A percentile compares a stretch with the other conserved stretches of the same genome.
These are phyloP conservation scores for Colletotrichum lupini DNA, from an alignment of 2,329 filamentous ascomycete species.

Conservation along the genomic window DNA sequence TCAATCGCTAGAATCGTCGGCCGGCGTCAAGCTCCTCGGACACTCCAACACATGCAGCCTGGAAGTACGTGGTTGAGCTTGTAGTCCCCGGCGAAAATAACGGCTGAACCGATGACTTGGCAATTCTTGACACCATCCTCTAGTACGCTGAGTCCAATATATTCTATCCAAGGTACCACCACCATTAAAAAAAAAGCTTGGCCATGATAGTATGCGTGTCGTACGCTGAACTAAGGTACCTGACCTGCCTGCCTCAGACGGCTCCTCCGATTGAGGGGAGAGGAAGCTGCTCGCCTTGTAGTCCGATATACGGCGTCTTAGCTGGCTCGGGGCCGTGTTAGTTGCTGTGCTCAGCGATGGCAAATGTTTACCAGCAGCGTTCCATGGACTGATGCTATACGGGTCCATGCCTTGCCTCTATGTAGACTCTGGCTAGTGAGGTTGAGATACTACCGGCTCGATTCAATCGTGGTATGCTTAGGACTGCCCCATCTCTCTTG, in stretches of 20 bases:
- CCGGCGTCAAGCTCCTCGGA: neutral
- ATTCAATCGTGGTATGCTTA: too few relatives aligned
- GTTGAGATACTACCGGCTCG: too few relatives aligned
- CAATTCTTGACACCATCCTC: neutral
- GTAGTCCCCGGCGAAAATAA: neutral
- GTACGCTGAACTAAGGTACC: neutral
- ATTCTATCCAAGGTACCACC: too few relatives aligned
- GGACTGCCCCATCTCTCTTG: too few relatives aligned
- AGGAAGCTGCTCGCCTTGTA: neutral
- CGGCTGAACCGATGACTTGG: neutral
- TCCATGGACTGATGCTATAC: neutral
- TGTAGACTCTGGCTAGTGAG: too few relatives aligned
- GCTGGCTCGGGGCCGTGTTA: neutral
- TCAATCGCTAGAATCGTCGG: constrained; percentile 13
- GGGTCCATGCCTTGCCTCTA: neutral
- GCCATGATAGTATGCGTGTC: neutral
- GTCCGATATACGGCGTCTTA: neutral
- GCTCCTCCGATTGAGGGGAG: neutral
- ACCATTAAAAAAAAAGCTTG: neutral
- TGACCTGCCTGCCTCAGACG: neutral
- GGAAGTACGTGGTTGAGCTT: too few relatives aligned
- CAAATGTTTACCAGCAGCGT: neutral
- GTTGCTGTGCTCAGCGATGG: neutral
- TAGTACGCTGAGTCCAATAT: neutral
- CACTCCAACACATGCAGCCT: too few relatives aligned